Base-by-base conservation (phyloP, 768 basidiomycete species). In the Goffeauzyma gilvescens region DNA sequence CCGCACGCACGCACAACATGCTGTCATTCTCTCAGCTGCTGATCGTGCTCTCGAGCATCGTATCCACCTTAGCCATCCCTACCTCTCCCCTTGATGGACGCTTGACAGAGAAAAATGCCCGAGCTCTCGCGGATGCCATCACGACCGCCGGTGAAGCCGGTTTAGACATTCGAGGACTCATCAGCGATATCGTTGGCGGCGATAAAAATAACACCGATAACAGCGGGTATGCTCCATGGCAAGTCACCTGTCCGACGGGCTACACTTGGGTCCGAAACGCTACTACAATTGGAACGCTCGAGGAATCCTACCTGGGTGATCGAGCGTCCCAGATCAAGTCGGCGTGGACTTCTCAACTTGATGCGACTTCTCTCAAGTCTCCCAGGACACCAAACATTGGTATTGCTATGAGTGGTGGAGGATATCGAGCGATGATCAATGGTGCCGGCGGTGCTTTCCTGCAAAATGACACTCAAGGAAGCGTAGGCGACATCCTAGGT, bases 351-450 rank as follows among this genome's bases (percentile, higher is more conserved):
- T 44, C 44, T 6, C 49, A 50, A 43, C 38, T 53, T 32, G 32
- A 49, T 12, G 30, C 38, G 9, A 42, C 49, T 21, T 50, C 50
- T 2, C 38, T 61, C 6, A n/a, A 50, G 5, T 45, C 50, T 8
- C 50, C 55, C 18, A 36, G 59, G 22, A 55, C 53, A 21, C 59
- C 59, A 4, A 44, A 45, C 1, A 62, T 80, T 20, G 78, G 72
- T 2, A 65, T 80, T 38, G 79, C 79, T 1, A 63, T 80, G 8
- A 75, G 76, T 18, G 81, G 81, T 2, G 77, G 77, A 12, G 79
- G 79, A 0, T 70, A 76, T 30, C 68, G 81, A 28, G 72, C 79
- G 0, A 77, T 78, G 1, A 71, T 73, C 46, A 78, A 70, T 44
- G 76, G 72, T 17, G 79, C 76, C 1, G 77, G 46, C 6, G 25